Conservation (phyloP, 345 rosid genomes). For the Camelina neglecta region DNA sequence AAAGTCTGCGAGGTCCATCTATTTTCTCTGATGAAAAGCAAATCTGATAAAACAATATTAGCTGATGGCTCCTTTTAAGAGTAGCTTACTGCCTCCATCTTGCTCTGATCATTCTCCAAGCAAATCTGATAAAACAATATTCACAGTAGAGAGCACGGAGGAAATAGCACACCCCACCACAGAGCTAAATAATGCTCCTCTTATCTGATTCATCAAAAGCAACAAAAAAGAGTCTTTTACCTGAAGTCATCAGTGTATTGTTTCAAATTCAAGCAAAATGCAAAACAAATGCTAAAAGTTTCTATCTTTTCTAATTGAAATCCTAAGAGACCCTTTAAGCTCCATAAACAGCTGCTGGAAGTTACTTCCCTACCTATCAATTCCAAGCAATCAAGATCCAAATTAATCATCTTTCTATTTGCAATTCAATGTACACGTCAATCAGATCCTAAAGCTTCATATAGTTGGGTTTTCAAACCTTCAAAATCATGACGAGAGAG, state of each 20-base stretch:
- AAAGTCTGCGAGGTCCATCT: neutral
- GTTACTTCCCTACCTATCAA: neutral
- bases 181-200: neutral
- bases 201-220: no score
- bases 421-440: neutral
- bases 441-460: neutral
- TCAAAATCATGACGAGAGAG: neutral
- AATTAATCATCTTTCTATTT: neutral
- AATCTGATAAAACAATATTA: neutral
- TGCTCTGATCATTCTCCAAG: neutral
- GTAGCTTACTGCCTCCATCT: neutral
- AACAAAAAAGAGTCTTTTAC: no score
- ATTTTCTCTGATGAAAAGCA: neutral
- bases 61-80: neutral
- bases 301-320: neutral
- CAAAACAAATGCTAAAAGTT: neutral
- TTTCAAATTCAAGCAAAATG: neutral
- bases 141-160: neutral
- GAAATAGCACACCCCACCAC: neutral
- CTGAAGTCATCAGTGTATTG: neutral
- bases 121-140: no score
- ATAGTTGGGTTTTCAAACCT: neutral
- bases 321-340: neutral
- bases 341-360: neutral
- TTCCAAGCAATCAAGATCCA: neutral